Conservation (phyloP, 768 basidiomycete genomes). For the Pholiota molesta region DNA sequence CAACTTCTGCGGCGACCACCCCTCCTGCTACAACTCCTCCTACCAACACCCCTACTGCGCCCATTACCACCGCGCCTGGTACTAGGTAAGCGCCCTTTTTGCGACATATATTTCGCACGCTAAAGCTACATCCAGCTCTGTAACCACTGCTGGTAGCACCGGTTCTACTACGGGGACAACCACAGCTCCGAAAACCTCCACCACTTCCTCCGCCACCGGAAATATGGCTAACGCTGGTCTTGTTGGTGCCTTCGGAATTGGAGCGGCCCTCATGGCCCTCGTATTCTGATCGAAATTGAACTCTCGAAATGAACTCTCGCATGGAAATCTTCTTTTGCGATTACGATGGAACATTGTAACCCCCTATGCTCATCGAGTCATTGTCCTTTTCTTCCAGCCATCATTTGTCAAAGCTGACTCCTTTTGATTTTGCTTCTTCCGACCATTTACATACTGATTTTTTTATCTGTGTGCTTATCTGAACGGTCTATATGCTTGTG, state of each 20-base stretch:
- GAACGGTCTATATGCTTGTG: not conserved
- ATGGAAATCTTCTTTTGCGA: not conserved
- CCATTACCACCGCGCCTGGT: conserved; percentile 17
- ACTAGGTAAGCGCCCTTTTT: conserved; percentile 5
- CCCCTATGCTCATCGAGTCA: not conserved
- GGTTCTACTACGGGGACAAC: not conserved
- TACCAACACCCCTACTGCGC: conserved; percentile 20
- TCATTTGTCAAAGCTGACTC: not conserved
- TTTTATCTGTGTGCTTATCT: not conserved
- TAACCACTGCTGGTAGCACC: not conserved
- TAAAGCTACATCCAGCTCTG: not conserved
- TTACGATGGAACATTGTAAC: conserved; percentile 7
- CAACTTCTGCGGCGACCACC: conserved; percentile 15
- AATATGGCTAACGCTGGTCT: conserved; percentile 33
- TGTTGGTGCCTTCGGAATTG: conserved; percentile 46
- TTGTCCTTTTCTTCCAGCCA: not conserved
- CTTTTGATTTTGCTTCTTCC: not conserved
- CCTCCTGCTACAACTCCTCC: conserved; percentile 14
- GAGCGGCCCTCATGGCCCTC: conserved; percentile 46
- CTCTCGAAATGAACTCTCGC: not conserved
- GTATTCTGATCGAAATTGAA: conserved; percentile 34
- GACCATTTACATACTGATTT: not conserved
- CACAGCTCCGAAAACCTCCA: not conserved
- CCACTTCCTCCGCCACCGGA: conserved; percentile 14
- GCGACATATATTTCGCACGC: too few species aligned